Evolutionary conservation across 768 basidiomycete genomes (phyloP), one percentile per base, ranked within the genome.

Genomic region (Agrocybe praecox): DNA sequence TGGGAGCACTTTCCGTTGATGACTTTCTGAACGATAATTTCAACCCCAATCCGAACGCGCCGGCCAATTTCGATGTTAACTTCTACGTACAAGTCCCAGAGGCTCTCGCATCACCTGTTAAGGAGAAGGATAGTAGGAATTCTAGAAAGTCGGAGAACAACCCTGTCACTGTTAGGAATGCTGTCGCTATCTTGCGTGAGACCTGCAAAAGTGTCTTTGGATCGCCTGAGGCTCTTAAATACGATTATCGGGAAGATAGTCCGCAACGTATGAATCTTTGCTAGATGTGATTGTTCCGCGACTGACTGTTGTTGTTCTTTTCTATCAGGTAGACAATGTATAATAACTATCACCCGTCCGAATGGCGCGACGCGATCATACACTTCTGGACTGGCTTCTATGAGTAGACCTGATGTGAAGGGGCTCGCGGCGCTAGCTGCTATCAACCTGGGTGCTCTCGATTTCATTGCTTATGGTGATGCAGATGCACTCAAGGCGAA

Each of bases 291-390:
- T 44, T 57, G 21, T n/a, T 53, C 3, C 36, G 32, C 24, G 17
- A 22, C 44, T 55, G 43, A 52, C 33, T 15, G 15, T 15, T 26
- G 23, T 45, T 51, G 21, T n/a, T 36, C 8, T 46, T 52, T n/a
- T 45, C 48, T 32, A 46, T 8, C 63, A 88, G 85, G 65, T 57
- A 85, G 82, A 63, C 80, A 81, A 52, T 87, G 88, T 60, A 84
- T 85, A 48, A 65, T 89, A 40, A 86, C 84, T 1, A 81, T 89
- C 55, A 81, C 75, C 1, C 82, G 80, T 19, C 85, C 84, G 0
- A 76, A 81, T 29, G 85, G 84, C 17, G 55, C 67, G 2, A 69
- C 70, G 5, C 76, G 85, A 45, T 80, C 82, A 0, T 89, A 87
- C 70, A 75, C 78, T 22, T 84, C 85, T 0, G 74, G 80, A 22